These are phyloP conservation scores for Xylaria cubensis DNA, from an alignment of 495 filamentous ascomycete genomes.

Conservation along the genomic window DNA sequence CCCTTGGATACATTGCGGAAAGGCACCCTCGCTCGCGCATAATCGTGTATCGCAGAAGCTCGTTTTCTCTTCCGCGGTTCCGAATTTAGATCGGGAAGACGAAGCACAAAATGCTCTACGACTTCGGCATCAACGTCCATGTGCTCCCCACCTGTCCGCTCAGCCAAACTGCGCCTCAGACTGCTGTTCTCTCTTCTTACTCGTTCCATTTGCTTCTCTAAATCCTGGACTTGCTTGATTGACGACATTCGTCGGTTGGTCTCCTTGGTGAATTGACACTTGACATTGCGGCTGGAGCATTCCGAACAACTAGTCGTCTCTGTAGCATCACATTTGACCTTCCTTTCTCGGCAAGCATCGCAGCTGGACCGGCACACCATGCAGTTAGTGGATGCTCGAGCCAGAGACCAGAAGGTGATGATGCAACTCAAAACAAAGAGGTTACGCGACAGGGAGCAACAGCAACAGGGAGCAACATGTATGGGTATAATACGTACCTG, in stretches of 20 bases:
- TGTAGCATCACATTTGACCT: conserved; percentile 99
- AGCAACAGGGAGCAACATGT: neutral
- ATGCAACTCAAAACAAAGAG: conserved; percentile 6
- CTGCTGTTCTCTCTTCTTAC: conserved; percentile 76
- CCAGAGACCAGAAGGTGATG: conserved; percentile 5
- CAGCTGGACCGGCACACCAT: conserved; percentile 63
- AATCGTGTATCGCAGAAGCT: conserved; percentile 65
- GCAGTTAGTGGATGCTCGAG: conserved; percentile 30
- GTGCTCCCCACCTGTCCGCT: conserved; percentile 52
- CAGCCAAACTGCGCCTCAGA: conserved; percentile 65
- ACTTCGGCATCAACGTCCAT: conserved; percentile 69
- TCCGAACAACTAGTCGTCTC: conserved; percentile 96
- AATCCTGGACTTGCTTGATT: conserved; percentile 98
- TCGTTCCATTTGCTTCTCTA: conserved; percentile 86
- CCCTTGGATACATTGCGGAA: conserved; percentile 76
- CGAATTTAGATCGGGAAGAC: conserved; percentile 73
- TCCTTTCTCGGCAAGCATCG: conserved; percentile 95
- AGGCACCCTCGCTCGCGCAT: conserved; percentile 73
- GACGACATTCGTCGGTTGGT: conserved; percentile 99
- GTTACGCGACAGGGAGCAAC: neutral
- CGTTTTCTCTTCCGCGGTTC: conserved; percentile 67
- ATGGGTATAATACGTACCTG: conserved; percentile 31
- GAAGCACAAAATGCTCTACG: conserved; percentile 63
- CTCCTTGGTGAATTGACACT: conserved; percentile 99
- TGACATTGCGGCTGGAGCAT: conserved; percentile 91